A percentile compares a stretch with the other conserved stretches of the same genome.
Conservation (phyloP, 352 stramenopile genomes). For the Globisporangium perplexum region DNA sequence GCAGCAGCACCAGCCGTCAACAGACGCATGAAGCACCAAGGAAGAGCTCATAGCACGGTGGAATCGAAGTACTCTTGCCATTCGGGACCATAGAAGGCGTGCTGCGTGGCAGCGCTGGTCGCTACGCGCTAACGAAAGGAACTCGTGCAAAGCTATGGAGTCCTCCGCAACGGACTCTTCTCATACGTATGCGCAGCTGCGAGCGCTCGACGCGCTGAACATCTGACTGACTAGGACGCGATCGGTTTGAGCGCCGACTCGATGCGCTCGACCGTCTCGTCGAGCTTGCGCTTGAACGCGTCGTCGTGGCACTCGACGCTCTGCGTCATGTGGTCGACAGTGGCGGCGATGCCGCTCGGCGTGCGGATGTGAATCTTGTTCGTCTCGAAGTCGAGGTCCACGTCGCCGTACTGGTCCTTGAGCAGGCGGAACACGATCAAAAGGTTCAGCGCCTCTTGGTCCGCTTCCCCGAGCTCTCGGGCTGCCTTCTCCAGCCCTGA, state of each 20-base stretch:
- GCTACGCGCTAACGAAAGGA: too few relatives aligned
- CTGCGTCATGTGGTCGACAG: conserved; percentile 56
- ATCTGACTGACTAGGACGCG: conserved; percentile 24
- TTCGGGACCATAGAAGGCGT: neutral
- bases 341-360: conserved; percentile 57
- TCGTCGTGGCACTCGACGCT: conserved; percentile 67
- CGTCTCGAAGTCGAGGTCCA: conserved; percentile 82
- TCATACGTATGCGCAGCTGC: neutral
- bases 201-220: too few relatives aligned
- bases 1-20: neutral
- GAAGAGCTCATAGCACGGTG: neutral
- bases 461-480: conserved; percentile 49
- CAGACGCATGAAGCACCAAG: neutral
- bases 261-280: conserved; percentile 58
- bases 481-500: conserved; percentile 49
- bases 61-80: neutral
- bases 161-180: neutral
- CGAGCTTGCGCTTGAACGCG: conserved; percentile 66
- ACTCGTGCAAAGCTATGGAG: too few relatives aligned
- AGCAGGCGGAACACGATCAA: conserved; percentile 78
- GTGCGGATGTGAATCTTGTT: conserved; percentile 87
- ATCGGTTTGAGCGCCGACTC: conserved; percentile 65
- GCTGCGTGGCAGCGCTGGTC: too few relatives aligned
- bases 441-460: conserved; percentile 82
- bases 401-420: conserved; percentile 84